Conservation (phyloP, 129 eudicot species). For the Arctium lappa region DNA sequence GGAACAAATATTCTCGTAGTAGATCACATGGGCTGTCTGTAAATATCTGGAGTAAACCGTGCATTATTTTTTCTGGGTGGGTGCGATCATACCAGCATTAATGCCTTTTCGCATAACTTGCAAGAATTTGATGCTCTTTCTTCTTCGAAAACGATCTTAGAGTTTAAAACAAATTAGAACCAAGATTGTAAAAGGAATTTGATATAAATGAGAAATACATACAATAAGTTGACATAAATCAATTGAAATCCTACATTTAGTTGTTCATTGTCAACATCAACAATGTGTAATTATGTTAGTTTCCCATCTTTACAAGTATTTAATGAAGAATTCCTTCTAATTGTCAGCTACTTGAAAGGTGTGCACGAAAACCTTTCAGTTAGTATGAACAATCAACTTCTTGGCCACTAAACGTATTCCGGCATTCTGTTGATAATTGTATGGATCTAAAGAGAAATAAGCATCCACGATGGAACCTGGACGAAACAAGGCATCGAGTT, state of each 20-base stretch:
- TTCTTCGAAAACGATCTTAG: not conserved
- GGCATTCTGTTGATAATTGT: constrained; percentile 77
- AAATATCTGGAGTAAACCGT: not conserved
- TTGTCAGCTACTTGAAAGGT: not conserved
- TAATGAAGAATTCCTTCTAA: not conserved
- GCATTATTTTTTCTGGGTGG: not conserved
- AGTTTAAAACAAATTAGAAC: not conserved
- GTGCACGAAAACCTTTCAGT: constrained; percentile 22
- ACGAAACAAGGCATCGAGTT: constrained; percentile 53
- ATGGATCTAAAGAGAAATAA: constrained; percentile 68
- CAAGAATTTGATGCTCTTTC: not conserved
- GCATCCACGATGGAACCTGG: constrained; percentile 65
- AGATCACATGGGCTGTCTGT: not conserved
- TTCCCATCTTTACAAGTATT: not conserved
- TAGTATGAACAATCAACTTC: constrained; percentile 60
- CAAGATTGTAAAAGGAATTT: not conserved
- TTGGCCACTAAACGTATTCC: constrained; percentile 79
- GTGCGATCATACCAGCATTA: not conserved
- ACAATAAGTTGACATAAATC: not conserved
- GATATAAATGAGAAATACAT: not conserved
- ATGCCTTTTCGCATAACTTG: not conserved
- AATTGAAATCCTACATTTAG: not conserved
- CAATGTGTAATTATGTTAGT: not conserved
- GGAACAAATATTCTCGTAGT: not conserved
- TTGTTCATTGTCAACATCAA: not conserved